Conservation (phyloP, 768 basidiomycete genomes). For the Lactarius sanguifluus region DNA sequence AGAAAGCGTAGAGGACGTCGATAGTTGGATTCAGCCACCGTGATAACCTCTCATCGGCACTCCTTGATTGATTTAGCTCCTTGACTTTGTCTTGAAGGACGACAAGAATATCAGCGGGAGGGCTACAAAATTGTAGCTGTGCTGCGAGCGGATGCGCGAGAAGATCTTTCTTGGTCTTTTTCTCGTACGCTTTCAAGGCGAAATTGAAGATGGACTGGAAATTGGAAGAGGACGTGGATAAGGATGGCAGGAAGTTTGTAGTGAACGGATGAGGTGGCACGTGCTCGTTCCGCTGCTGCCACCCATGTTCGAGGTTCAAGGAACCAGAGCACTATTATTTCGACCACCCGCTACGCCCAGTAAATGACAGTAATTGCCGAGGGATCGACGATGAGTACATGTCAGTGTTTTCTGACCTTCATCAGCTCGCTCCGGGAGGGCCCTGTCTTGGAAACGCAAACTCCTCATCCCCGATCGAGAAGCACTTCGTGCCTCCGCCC, state of each 20-base stretch:
- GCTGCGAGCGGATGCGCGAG: background rate
- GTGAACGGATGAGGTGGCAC: background rate
- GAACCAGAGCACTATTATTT: no score
- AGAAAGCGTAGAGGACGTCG: background rate
- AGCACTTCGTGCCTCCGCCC: no score
- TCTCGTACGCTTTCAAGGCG: background rate
- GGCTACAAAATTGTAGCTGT: background rate
- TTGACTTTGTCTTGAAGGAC: background rate
- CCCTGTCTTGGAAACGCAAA: no score
- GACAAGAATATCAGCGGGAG: background rate
- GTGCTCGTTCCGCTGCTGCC: no score
- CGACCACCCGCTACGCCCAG: no score
- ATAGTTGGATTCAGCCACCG: background rate
- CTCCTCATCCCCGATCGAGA: no score
- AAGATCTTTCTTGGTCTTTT: background rate
- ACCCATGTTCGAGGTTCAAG: accelerated
- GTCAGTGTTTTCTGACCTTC: no score
- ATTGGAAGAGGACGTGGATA: background rate
- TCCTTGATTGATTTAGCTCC: background rate
- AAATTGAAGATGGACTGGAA: background rate
- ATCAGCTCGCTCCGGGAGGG: no score
- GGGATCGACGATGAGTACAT: no score
- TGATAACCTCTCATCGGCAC: background rate
- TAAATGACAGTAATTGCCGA: no score
- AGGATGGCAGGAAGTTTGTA: background rate